Evolutionary conservation across 768 basidiomycete species (phyloP).

Genomic region (Glaciozyma martinii): DNA sequence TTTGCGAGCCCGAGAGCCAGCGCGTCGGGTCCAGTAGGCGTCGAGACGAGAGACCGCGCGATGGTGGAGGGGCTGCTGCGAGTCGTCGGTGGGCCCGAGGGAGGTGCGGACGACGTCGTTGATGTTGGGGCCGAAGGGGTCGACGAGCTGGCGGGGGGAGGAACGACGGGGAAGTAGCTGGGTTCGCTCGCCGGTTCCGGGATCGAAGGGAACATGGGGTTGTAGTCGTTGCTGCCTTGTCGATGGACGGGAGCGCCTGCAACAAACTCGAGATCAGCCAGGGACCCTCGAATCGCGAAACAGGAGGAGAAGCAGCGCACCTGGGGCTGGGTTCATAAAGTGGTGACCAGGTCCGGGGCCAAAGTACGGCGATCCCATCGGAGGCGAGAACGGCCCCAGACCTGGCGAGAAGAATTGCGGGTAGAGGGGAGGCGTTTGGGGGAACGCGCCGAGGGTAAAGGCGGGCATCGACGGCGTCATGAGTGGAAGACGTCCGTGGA

Average conservation of each 20-base stretch:
- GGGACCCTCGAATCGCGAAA: background rate
- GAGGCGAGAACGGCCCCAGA: slow-evolving; percentile 32
- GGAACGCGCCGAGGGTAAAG: slow-evolving; percentile 64
- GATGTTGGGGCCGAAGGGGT: background rate
- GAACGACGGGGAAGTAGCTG: slow-evolving; percentile 23
- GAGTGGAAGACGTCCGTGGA: slow-evolving; percentile 62
- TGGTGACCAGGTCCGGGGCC: background rate
- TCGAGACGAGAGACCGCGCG: background rate
- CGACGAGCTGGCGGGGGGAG: background rate
- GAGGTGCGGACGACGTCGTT: background rate
- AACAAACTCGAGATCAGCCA: background rate
- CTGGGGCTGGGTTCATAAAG: background rate
- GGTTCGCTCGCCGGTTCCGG: slow-evolving; percentile 3
- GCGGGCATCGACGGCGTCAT: slow-evolving; percentile 98
- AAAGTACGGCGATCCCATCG: slow-evolving; percentile 10
- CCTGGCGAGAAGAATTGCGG: slow-evolving; percentile 55
- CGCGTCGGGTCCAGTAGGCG: background rate
- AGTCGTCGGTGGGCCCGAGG: background rate
- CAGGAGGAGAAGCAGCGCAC: background rate
- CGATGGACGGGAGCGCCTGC: slow-evolving; percentile 2
- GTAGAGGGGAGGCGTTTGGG: slow-evolving; percentile 44
- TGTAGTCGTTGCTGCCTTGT: background rate
- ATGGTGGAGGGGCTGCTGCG: no score
- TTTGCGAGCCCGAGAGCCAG: background rate
- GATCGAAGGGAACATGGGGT: background rate